These are phyloP conservation scores for Hypholoma fasciculare DNA, from an alignment of 768 basidiomycete species.

Conservation along the genomic window DNA sequence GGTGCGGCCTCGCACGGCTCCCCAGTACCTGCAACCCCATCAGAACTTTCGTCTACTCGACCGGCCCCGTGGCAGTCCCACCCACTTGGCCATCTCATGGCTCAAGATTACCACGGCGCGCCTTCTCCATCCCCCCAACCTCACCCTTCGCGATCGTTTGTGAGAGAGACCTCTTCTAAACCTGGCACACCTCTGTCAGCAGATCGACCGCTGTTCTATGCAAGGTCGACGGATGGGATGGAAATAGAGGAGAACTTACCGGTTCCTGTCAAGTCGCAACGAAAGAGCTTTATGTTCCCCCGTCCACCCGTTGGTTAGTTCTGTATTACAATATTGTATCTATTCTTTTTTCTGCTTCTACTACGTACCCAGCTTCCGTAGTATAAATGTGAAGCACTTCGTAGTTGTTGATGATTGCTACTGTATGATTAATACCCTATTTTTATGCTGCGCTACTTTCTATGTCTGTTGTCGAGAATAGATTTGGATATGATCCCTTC, in stretches of 20 bases:
- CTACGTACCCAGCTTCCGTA: neutral
- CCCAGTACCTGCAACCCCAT: neutral
- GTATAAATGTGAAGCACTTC: neutral
- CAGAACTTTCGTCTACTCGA: constrained; percentile 3
- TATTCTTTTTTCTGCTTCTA: neutral
- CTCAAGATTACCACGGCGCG: constrained; percentile 9
- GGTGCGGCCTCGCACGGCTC: constrained; percentile 4
- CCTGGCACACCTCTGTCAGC: constrained; percentile 13
- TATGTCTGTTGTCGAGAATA: too few relatives aligned
- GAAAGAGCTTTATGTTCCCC: constrained; percentile 17
- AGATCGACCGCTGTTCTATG: constrained; percentile 2
- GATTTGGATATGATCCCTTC: too few relatives aligned
- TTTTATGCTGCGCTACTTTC: neutral
- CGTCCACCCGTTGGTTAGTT: neutral
- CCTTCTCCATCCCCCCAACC: neutral
- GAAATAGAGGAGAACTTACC: constrained; percentile 16
- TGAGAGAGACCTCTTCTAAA: constrained; percentile 13
- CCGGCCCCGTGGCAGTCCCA: constrained; percentile 2
- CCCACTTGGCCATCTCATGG: constrained; percentile 11
- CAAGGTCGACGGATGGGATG: constrained; percentile 5
- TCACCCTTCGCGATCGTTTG: neutral
- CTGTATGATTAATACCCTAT: constrained; percentile 2
- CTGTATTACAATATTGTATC: neutral
- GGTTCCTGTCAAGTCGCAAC: constrained; percentile 21
- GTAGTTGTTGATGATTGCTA: neutral